phyloP scores from a whole-genome alignment of 1,284 basidiomycete species.

The Cutaneotrichosporon mucoides region DNA sequence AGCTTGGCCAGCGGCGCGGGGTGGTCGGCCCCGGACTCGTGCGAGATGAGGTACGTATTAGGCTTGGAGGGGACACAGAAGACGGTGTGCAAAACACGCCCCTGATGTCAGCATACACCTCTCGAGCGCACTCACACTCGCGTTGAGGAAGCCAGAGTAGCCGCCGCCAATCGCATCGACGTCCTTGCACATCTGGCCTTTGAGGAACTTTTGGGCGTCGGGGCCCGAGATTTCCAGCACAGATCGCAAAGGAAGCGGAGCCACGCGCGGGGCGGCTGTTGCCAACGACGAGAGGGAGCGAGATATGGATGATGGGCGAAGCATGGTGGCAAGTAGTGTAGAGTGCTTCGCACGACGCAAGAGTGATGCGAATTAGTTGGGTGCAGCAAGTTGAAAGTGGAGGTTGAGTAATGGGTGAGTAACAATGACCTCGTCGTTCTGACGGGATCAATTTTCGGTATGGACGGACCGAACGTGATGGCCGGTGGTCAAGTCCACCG shows the following conservation, averaged over 20 bases:
- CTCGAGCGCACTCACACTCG: conserved; percentile 59
- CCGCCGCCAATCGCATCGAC: conserved; percentile 55
- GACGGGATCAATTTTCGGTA: no score
- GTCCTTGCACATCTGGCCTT: conserved; percentile 72
- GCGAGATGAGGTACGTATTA: conserved; percentile 48
- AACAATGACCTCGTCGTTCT: no score
- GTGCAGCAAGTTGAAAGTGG: no score
- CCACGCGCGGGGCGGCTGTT: background rate
- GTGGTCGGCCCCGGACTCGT: conserved; percentile 67
- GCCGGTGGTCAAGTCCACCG: no score
- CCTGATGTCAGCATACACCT: conserved; percentile 53
- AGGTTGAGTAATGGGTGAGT: no score
- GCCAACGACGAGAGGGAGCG: background rate
- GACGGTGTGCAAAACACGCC: conserved; percentile 81
- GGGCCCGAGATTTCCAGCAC: conserved; percentile 69
- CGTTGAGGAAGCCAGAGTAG: conserved; percentile 79
- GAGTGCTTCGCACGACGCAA: no score
- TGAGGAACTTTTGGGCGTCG: conserved; percentile 79
- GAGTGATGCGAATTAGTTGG: no score
- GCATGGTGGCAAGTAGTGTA: background rate
- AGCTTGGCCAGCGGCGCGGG: conserved; percentile 54
- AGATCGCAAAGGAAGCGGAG: background rate
- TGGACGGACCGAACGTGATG: no score
- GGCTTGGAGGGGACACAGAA: conserved; percentile 64
- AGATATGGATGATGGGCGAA: background rate